phyloP scores from a whole-genome alignment of 768 basidiomycete genomes.

The Boletus reticuloceps region DNA sequence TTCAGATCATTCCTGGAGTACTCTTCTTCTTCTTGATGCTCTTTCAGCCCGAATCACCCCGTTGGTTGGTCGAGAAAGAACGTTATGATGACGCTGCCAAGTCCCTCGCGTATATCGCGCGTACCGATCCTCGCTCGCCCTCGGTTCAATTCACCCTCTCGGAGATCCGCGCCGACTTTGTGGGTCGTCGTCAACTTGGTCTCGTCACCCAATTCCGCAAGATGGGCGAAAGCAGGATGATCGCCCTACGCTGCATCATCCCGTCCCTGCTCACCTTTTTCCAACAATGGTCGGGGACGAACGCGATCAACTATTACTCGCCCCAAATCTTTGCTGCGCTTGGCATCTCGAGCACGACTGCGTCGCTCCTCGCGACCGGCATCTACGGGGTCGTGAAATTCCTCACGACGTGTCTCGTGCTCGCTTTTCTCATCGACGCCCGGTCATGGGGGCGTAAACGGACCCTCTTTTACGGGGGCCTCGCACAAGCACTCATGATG shows the following conservation, averaged over 20 bases:
- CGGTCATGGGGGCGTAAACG: constrained; percentile 36
- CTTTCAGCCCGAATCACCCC: constrained; percentile 41
- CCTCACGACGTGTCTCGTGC: constrained; percentile 26
- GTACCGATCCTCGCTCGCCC: constrained; percentile 23
- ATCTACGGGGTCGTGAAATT: constrained; percentile 43
- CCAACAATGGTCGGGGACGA: constrained; percentile 42
- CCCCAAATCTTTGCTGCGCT: constrained; percentile 36
- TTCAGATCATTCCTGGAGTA: constrained; percentile 40
- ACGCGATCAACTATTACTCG: constrained; percentile 41
- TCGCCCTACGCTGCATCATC: constrained; percentile 31
- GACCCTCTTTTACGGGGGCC: constrained; percentile 35
- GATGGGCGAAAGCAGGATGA: constrained; percentile 33
- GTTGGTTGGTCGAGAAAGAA: constrained; percentile 38
- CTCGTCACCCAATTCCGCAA: constrained; percentile 29
- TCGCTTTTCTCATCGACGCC: constrained; percentile 37
- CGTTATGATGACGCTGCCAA: constrained; percentile 33
- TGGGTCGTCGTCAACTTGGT: constrained; percentile 27
- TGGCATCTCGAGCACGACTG: constrained; percentile 31
- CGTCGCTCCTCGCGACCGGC: constrained; percentile 39
- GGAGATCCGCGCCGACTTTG: constrained; percentile 37
- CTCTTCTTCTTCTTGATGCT: constrained; percentile 36
- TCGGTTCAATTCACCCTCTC: constrained; percentile 30
- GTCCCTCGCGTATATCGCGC: constrained; percentile 31
- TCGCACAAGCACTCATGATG: constrained; percentile 37
- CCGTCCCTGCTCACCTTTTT: constrained; percentile 33